These are phyloP conservation scores for Xylaria sp. DNA, from an alignment of 2,329 filamentous ascomycete species.

Conservation along the genomic window DNA sequence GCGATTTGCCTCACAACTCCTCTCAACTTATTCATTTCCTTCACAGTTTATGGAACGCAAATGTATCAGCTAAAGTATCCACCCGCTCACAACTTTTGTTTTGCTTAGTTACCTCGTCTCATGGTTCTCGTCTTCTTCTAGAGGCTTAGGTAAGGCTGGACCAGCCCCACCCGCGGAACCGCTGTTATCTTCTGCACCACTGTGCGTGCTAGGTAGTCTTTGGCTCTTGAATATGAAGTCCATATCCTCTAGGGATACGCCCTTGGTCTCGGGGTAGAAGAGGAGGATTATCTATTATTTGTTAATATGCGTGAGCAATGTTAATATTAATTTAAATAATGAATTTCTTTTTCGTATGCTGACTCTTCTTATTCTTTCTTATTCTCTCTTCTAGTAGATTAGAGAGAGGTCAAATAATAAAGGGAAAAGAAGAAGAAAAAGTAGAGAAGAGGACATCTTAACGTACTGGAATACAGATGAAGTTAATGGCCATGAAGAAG, in stretches of 20 bases:
- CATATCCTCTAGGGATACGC: slow-evolving; percentile 47
- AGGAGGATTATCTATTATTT: slow-evolving; percentile 44
- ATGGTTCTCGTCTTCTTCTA: not conserved
- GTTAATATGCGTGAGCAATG: not conserved
- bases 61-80: not conserved
- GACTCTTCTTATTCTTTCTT: not conserved
- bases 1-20: not conserved
- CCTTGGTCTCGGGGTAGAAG: slow-evolving; percentile 49
- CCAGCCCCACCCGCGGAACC: not conserved
- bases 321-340: not conserved
- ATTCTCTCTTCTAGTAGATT: not conserved
- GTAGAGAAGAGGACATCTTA: too few species aligned
- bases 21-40: not conserved
- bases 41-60: not conserved
- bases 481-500: slow-evolving; percentile 66
- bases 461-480: slow-evolving; percentile 58
- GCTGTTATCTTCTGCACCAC: not conserved
- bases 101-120: not conserved
- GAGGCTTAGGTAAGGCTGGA: slow-evolving; percentile 4
- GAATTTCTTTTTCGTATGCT: too few species aligned
- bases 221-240: slow-evolving; percentile 42
- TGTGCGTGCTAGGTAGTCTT: not conserved
- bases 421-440: not conserved
- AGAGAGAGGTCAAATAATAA: not conserved
- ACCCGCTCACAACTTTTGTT: too few species aligned